Base-by-base conservation (phyloP, 1,284 basidiomycete genomes). In the Schizophyllum commune region DNA sequence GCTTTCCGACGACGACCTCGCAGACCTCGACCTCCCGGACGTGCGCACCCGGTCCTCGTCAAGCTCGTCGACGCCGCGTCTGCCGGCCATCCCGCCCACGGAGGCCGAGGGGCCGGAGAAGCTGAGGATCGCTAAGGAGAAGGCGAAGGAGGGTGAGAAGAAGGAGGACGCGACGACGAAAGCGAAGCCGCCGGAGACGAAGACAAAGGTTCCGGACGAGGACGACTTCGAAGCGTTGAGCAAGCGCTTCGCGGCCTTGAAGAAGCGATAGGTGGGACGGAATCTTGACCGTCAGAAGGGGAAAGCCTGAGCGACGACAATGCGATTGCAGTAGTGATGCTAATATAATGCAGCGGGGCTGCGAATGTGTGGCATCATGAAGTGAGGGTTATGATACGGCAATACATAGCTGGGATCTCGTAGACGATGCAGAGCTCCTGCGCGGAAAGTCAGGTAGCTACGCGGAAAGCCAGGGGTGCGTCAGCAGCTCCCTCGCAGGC, bases 201-300 rank as follows among this genome's bases (percentile, higher is more conserved):
- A 64, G 60, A 65, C 72, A 58, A 63, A 68, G 52, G 71, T 71
- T 56, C 73, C 75, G 58, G 79, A 68, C 20, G 72, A 84, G 68
- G 87, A 93, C 66, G 89, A 90, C 63, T 91, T 92, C 67, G 84
- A 86, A 53, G 77, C 81, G 11, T 75, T 94, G 58, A 75, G 84
- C 57, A 84, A 82, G 71, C 83, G 91, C 61, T 93, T 94, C 68
- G 89, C 88, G 62, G 88, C 84, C 32, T 73, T 94, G 67, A 94
- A 92, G 77, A 91, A 89, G 74, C 83, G 83, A 56, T 92, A 27
- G 27, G 27, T 27, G n/a, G 77, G 68, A 58, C 52, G 51, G 59
- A 55, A 7, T 7, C 34, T 7, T 39, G 34, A 13, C 34, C 34
- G 13, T 6, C 34, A 39, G 6, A 7, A 7, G 34, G 6, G 6